Evolutionary conservation across 371 early-diverging fungal genomes (phyloP), one percentile per base, ranked within the genome.

Genomic region (Blyttiomyces sp.): DNA sequence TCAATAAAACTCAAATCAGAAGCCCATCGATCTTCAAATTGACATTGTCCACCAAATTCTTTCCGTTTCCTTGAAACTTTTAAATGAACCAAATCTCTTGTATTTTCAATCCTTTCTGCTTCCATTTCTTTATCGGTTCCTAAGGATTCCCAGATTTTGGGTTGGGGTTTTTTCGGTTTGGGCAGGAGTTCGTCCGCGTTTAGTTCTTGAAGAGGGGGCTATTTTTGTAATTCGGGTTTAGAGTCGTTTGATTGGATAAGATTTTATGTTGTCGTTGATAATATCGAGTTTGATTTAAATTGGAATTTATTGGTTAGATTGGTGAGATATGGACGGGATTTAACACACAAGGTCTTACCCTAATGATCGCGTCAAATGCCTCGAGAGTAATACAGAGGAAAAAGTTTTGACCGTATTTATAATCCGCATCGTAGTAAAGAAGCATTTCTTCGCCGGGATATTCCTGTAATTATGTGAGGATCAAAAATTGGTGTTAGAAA

Each of bases 61-160:
- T 63, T 53, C 1, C 65, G 64, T 51, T 68, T 77, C 13, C 76
- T 56, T 2, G 81, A 66, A 16, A 79, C 58, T 56, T 71, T 66
- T 16, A 80, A 45, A n/a, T 63, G 52, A 1, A 82, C 79, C 57
- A 68, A 57, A 34, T 69, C 71, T 19, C 81, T 56, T 13, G 54
- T 72, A 19, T 67, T 43, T 13, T 54, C 32, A 9, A 79, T 73
- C 43, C 56, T 34, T 51, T 83, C 84, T 26, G 62, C 55, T 31
- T 82, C 81, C 17, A 83, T 77, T 36, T 83, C 84, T 44, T 70
- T 72, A 43, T 83, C 84, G 49, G 76, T 80, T 32, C 84, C 84
- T 11, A 77, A 58, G 27, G 63, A 70, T 24, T 68, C 67, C 81
- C 81, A 83, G 26, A 45, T 44, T 50, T 69, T 63, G 1, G 70